Conservation (phyloP, 495 filamentous ascomycete genomes). For the Penicillium turbatum region DNA sequence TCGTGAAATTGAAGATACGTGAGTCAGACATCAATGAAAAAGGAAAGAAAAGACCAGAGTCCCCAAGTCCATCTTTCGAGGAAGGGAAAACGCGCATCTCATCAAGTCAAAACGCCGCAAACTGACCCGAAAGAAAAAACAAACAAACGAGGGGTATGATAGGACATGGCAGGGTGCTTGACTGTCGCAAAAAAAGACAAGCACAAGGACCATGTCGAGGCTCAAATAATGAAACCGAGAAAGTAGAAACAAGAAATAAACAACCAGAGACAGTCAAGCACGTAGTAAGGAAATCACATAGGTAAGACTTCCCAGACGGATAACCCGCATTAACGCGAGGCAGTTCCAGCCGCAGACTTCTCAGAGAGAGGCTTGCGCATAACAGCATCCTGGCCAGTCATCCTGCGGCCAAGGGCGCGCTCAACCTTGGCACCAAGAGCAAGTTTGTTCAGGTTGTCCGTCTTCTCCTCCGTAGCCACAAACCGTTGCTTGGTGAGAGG, state of each 20-base stretch:
- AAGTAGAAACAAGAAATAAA: conserved; percentile 5
- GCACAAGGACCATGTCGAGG: conserved; percentile 11
- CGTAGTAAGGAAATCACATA: not conserved
- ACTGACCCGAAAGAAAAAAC: conserved; percentile 7
- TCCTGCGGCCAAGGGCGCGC: conserved; percentile 80
- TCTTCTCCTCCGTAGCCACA: conserved; percentile 74
- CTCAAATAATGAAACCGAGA: not conserved
- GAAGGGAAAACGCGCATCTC: conserved; percentile 14
- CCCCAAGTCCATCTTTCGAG: conserved; percentile 1
- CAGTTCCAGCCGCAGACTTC: conserved; percentile 37
- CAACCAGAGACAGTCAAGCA: conserved; percentile 1
- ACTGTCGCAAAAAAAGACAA: conserved; percentile 3
- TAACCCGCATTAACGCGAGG: conserved; percentile 15
- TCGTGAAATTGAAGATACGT: conserved; percentile 5
- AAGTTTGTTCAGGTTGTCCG: conserved; percentile 79
- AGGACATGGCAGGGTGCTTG: conserved; percentile 9
- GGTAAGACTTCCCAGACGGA: not conserved
- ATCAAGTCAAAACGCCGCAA: conserved; percentile 17
- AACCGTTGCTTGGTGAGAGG: conserved; percentile 82
- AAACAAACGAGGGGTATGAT: conserved; percentile 22
- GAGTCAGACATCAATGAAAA: not conserved
- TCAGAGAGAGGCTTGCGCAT: conserved; percentile 60
- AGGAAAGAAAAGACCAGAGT: conserved; percentile 1
- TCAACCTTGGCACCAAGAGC: conserved; percentile 93
- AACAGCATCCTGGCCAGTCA: conserved; percentile 87